Base-by-base conservation (phyloP, 2,329 filamentous ascomycete species). In the Verruconis gallopava region DNA sequence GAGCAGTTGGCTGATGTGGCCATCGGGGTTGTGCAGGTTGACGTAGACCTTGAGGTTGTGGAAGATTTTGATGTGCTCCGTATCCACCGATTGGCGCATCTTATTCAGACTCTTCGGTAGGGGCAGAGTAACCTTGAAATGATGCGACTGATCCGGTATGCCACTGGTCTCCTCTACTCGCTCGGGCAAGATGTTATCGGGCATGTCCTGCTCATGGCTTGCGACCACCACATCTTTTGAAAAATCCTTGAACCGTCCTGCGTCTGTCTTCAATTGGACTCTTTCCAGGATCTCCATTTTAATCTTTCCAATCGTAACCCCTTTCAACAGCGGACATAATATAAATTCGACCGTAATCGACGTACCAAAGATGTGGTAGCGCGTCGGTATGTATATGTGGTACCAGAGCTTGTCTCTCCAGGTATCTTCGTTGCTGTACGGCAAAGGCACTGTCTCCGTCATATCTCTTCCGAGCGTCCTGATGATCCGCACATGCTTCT, bases 351-450 rank as follows among this genome's bases (percentile, higher is more conserved):
- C 72, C 1, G 79, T 77, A 38, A 96, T 78, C 17, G 73, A 72
- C n/a, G 85, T 93, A 38, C 91, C 91, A 53, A 95, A 93, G 14
- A 94, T 82, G 42, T 94, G 81, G 2, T 91, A 91, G 65, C 95
- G 95, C 54, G 85, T 88, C 0, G 91, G 89, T 9, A 93, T 84
- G 44, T 85, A 77, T 48, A 98, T 86, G 21, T 85, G 89, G 64
- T 98, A 98, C 58, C 93, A 85, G 52, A 96, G 75, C 68, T 98
- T 98, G 66, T 94, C 91, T 4, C 86, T 83, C 91, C 91, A 98
- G 48, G 93, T 82, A 55, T 95, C 95, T 61, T 95, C 88, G 49
- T 96, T 88, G 48, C 84, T 72, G 18, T 45, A 42, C 17, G 38
- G 38, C 14, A 61, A 57, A 38, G 65, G 59, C 46, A 66, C 61